Percentiles rank a stretch among this genome's conserved stretches.
Conservation (phyloP, 2,329 filamentous ascomycete species). For the Nemania sp. region DNA sequence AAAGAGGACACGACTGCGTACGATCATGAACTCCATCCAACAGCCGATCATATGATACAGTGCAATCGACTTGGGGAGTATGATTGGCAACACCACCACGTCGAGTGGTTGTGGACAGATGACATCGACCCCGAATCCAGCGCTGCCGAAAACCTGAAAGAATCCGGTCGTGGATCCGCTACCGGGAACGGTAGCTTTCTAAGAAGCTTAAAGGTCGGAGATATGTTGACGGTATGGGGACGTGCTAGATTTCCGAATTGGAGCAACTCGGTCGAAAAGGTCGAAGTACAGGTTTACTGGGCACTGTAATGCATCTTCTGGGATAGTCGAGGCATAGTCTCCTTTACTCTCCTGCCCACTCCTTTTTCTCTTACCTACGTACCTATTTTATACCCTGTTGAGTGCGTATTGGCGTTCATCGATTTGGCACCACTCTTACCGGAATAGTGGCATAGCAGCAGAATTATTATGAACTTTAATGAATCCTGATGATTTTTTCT, state of each 20-base stretch:
- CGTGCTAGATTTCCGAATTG: slow-evolving; percentile 60
- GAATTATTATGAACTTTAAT: too few species aligned
- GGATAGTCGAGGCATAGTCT: neutral
- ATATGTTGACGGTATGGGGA: slow-evolving; percentile 64
- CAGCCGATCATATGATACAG: slow-evolving; percentile 50
- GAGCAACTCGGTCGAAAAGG: slow-evolving; percentile 54
- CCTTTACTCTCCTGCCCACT: too few species aligned
- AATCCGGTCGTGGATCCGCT: slow-evolving; percentile 52
- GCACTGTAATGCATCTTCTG: slow-evolving; percentile 35
- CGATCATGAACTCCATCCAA: slow-evolving; percentile 43
- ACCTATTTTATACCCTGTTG: neutral
- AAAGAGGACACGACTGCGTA: slow-evolving; percentile 36
- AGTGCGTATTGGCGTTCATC: neutral
- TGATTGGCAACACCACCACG: slow-evolving; percentile 45
- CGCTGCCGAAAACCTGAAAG: slow-evolving; percentile 43
- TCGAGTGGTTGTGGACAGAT: slow-evolving; percentile 60
- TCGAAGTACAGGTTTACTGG: slow-evolving; percentile 62
- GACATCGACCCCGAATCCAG: slow-evolving; percentile 48
- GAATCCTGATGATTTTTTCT: too few species aligned
- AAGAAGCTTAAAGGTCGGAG: slow-evolving; percentile 58
- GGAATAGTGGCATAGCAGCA: too few species aligned
- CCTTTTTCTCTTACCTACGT: neutral
- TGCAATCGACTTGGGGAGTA: slow-evolving; percentile 46
- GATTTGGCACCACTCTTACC: too few species aligned
- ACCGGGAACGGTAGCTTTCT: slow-evolving; percentile 61